Evolutionary conservation across 1,139 yeast genomes (phyloP), one percentile per base, ranked within the genome.

Genomic region (Hyphopichia wangnamkhiaoensis): DNA sequence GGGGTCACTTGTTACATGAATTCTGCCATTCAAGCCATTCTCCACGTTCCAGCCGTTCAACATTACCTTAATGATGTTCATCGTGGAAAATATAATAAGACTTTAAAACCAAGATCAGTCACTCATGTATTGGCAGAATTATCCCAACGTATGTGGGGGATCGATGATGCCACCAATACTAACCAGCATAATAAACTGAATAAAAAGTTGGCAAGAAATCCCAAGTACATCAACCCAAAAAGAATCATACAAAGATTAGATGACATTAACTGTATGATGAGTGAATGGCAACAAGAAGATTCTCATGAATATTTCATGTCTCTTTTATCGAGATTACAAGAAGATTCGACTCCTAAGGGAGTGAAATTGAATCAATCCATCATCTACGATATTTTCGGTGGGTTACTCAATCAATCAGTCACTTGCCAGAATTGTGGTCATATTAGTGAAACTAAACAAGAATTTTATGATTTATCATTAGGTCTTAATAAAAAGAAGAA

Each of bases 1-100:
- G 98, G 98, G 21, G 98, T 93, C 32, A 93, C 98, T 3, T 93
- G 98, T 59, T 93, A 91, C 62, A 90, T 93, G 80, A 93, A 93
- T 60, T 84, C 96, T 2, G 98, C 97, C 3, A 82, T 93, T 33
- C 98, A 93, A 64, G 82, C 95, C 1, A 67, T 93, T 68, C 61
- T 91, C 31, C 98, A 93, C 55, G 80, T 90, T 16, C 98, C 98
- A 2, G 95, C 98, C 2, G 63, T 93, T 42, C 90, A 86, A 49
- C 93, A 88, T 56, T 93, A 91, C 58, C 68, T 93, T 40, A 70
- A 74, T 37, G 93, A 86, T 42, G 76, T 89, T 7, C 61, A 74
- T 39, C 61, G 68, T 28, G 82, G 82, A 20, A 74, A 79, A 45
- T 66, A 76, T 52, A 65, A 65, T 32, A 59, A 61, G 7, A 58